Evolutionary conservation across 371 early-diverging fungal genomes (phyloP), one percentile per base, ranked within the genome.

Genomic region (Batkoa obscura): DNA sequence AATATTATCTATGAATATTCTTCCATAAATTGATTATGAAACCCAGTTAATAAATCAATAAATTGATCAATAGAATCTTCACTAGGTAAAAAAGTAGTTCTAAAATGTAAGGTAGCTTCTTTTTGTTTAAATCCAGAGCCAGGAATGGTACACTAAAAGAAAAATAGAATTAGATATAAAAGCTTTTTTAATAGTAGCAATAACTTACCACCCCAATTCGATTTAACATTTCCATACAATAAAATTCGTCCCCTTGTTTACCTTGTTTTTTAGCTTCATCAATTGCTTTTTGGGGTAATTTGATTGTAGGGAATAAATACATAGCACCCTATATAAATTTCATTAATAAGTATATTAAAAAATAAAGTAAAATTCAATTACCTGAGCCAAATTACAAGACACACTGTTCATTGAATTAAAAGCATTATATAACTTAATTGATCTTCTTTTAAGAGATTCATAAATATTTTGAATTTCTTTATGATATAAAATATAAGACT

Each of bases 71-170:
- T 86, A 43, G 86, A 70, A 33, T 86, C 73, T 64, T 94, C 94
- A 17, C 83, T 86, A n/a, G 98, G 94, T 63, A 97, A 62, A 73
- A 97, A 97, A 2, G 98, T 95, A 43, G 84, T 82, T 56, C 98
- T 75, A 78, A 97, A 94, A 66, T 97, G 98, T 66, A 73, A 90
- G 1, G 94, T 97, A 46, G 82, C 86, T 3, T 76, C 73, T 59
- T 75, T 74, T 75, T 97, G 95, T 33, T 86, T 82, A 59, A 97
- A 97, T 12, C 97, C 97, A 45, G 80, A 76, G 30, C 86, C 90
- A 0, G 89, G 81, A 9, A 89, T 84, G 35, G 85, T 79, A 60
- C 88, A 90, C 56, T 72, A 57, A 3, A 35, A 47, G n/a, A 50
- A 43, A n/a, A n/a, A n/a, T n/a, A n/a, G n/a, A n/a, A n/a, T n/a